Evolutionary conservation across 1,284 basidiomycete genomes (phyloP), one percentile per base, ranked within the genome.

Genomic region (Cutaneotrichosporon sp.): DNA sequence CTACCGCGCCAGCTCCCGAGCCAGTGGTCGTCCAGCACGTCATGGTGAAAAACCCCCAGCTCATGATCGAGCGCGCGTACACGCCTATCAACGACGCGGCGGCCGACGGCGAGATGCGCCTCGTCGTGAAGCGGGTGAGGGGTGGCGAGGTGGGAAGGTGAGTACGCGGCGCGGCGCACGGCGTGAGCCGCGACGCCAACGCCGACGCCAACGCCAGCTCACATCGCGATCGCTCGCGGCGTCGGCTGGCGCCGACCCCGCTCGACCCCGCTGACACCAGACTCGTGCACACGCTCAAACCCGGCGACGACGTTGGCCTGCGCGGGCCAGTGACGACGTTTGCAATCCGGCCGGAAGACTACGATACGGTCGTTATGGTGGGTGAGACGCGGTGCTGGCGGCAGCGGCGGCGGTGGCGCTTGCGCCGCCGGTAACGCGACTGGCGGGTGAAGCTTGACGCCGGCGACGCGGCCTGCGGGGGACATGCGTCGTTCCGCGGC

Each of bases 131-230:
- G 61, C 59, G 70, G 8, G 71, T 74, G 1, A 51, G 55, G 39
- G 72, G 72, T 10, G 74, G 74, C 17, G 74, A 76, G 52, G 73
- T 76, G 3, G 74, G 74, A 14, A 50, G 71, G 72, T 75, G 55
- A 52, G 73, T 62, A 8, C 42, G 5, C 10, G 17, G n/a, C n/a
- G n/a, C n/a, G n/a, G n/a, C n/a, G n/a, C n/a, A n/a, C n/a, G n/a
- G n/a, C n/a, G n/a, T n/a, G n/a, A n/a, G n/a, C n/a, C n/a, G n/a
- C n/a, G n/a, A n/a, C n/a, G n/a, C n/a, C n/a, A n/a, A n/a, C n/a
- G n/a, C n/a, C n/a, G n/a, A n/a, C n/a, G n/a, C n/a, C n/a, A n/a
- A n/a, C n/a, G n/a, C n/a, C n/a, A n/a, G n/a, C n/a, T n/a, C n/a
- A n/a, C n/a, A n/a, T n/a, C n/a, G n/a, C n/a, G n/a, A n/a, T n/a